Evolutionary conservation across 495 filamentous ascomycete species (phyloP), one percentile per base, ranked within the genome.

Genomic region (Lentithecium fluviatile): DNA sequence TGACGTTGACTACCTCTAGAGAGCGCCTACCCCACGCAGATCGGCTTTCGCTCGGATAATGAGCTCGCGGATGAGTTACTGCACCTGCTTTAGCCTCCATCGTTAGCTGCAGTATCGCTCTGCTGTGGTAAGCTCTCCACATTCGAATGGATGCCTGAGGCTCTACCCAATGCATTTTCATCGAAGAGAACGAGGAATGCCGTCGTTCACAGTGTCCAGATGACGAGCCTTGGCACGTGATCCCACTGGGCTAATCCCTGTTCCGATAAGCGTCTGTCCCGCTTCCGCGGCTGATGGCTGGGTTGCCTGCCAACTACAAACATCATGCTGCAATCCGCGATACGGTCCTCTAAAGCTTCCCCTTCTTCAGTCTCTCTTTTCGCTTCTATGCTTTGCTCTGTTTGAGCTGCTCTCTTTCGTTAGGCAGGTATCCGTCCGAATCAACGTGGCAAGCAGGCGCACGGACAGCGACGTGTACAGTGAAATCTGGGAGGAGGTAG

Each of bases 301-400:
- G 46, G 2, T 19, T 17, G n/a, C n/a, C n/a, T n/a, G n/a, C 32
- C n/a, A 11, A 6, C 49, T n/a, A n/a, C 11, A 20, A 56, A 56
- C 53, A 56, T 43, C 53, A 56, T 56, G 53, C 40, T 29, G n/a
- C 36, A 32, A n/a, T 13, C 24, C 42, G 13, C n/a, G 7, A 34
- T n/a, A 23, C 26, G 46, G 45, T 10, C 15, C 26, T 38, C 23
- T n/a, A n/a, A n/a, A n/a, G n/a, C n/a, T 10, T 56, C 43, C 17
- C 6, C 17, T 11, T 17, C 13, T 26, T 8, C 21, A 42, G 25
- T 24, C 52, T 25, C 13, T 45, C 2, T 1, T 23, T 23, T 26
- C 15, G 19, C 43, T 10, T n/a, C 21, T 38, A 43, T 45, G 52
- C 20, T 15, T 6, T 36, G 36, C 21, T 15, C 21, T n/a, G 42